Evolutionary conservation across 2,329 filamentous ascomycete genomes (phyloP).

Genomic region (Aspergillus ruber): DNA sequence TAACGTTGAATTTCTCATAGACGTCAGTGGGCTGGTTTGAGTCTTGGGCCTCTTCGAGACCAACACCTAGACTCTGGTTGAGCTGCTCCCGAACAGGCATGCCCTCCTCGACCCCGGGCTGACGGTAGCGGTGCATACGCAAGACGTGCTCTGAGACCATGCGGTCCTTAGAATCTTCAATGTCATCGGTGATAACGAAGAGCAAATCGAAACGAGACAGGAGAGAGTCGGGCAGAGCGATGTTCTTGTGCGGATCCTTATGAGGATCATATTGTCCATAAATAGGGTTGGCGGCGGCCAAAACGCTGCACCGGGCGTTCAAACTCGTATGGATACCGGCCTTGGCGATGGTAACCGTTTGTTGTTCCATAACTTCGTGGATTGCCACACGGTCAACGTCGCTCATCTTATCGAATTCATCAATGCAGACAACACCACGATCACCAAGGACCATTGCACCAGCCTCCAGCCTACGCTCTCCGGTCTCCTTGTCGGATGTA

Average conservation of each 20-base stretch:
- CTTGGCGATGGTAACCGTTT: slow-evolving; percentile 98
- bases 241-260: slow-evolving; percentile 98
- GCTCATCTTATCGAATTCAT: slow-evolving; percentile 99
- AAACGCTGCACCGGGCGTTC: slow-evolving; percentile 92
- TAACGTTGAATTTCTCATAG: slow-evolving; percentile 91
- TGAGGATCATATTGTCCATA: slow-evolving; percentile 98
- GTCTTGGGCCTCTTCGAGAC: slow-evolving; percentile 68
- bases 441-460: slow-evolving; percentile 98
- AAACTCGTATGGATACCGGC: slow-evolving; percentile 96
- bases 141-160: slow-evolving; percentile 94
- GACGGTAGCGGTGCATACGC: slow-evolving; percentile 92
- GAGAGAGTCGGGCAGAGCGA: slow-evolving; percentile 90
- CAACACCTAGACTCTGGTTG: slow-evolving; percentile 78
- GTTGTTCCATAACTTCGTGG: slow-evolving; percentile 99
- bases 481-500: slow-evolving; percentile 94
- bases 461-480: slow-evolving; percentile 86
- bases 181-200: slow-evolving; percentile 96
- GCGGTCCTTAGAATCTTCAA: slow-evolving; percentile 86
- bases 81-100: slow-evolving; percentile 85
- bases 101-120: slow-evolving; percentile 87
- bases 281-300: slow-evolving; percentile 94
- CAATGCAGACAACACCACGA: slow-evolving; percentile 95
- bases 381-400: slow-evolving; percentile 97
- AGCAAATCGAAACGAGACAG: slow-evolving; percentile 97
- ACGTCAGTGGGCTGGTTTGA: slow-evolving; percentile 74